These are phyloP conservation scores for Globisporangium ultimum DNA, from an alignment of 352 stramenopile genomes.

Conservation along the genomic window DNA sequence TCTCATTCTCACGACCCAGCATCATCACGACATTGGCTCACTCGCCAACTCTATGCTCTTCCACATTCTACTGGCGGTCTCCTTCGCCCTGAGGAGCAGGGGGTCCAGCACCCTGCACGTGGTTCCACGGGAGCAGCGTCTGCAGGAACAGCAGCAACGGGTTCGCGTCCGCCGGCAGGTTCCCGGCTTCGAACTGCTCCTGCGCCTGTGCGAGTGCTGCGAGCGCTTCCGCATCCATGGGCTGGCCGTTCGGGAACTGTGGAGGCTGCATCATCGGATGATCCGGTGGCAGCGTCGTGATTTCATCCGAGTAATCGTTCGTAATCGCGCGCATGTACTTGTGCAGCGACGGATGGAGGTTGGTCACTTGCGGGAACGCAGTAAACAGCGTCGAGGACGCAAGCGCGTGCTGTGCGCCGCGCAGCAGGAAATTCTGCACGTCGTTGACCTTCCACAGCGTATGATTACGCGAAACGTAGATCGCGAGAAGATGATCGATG, in stretches of 20 bases:
- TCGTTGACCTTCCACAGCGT: slow-evolving; percentile 85
- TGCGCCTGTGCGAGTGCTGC: slow-evolving; percentile 54
- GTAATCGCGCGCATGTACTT: slow-evolving; percentile 73
- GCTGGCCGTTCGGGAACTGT: slow-evolving; percentile 56
- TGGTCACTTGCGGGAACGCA: slow-evolving; percentile 48
- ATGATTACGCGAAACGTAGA: slow-evolving; percentile 78
- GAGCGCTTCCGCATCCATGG: slow-evolving; percentile 54
- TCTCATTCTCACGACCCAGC: no score
- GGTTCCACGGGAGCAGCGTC: slow-evolving; percentile 83
- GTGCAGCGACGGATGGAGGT: slow-evolving; percentile 50
- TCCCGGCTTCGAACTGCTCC: slow-evolving; percentile 59
- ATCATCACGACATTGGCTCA: no score
- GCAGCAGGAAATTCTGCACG: slow-evolving; percentile 64
- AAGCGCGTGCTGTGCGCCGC: slow-evolving; percentile 60
- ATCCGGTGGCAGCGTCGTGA: slow-evolving; percentile 78
- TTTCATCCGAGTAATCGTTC: slow-evolving; percentile 83
- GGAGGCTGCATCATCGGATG: slow-evolving; percentile 82
- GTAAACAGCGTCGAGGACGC: slow-evolving; percentile 45
- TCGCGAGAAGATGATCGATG: slow-evolving; percentile 72
- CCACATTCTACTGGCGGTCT: neutral
- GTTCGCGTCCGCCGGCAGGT: slow-evolving; percentile 75
- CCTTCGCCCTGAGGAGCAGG: slow-evolving; percentile 1
- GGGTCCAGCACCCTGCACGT: slow-evolving; percentile 54
- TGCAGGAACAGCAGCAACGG: slow-evolving; percentile 84
- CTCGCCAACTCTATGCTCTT: no score